Evolutionary conservation across 1,139 yeast genomes (phyloP), one percentile per base, ranked within the genome.

Genomic region (Saccharomyces pastorianus): DNA sequence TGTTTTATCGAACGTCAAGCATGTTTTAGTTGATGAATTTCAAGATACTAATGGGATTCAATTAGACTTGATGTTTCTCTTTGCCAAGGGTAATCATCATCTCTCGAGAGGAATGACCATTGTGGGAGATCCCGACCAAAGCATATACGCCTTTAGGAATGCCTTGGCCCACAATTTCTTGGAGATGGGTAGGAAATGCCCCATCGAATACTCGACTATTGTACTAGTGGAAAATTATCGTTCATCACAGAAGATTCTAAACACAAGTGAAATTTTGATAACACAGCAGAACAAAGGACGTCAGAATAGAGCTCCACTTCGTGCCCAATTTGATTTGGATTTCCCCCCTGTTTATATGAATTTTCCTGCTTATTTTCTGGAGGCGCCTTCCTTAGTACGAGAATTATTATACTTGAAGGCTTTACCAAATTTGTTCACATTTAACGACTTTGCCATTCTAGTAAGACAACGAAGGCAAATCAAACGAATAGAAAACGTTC

Each of bases 101-200:
- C 51, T 63, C 7, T 65, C 68, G n/a, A 63, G 70, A 50, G 84
- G 84, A 58, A 76, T 91, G 7, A 88, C 97, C 0, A 82, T 90
- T 1, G 98, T 93, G 0, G 99, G 99, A 0, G 99, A 93, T 64
- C 96, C 97, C 0, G 97, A 93, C 69, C 98, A 93, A 69, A 85
- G 96, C 64, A 93, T 93, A 29, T 93, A 93, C 67, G 89, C 85
- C 0, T 91, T 91, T 61, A 75, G 99, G 58, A 83, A 87, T 61
- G 97, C 98, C 0, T 82, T 83, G 47, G 76, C 85, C 0, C 73
- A 74, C 14, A 90, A 88, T 63, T 88, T 93, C 62, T 71, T 71
- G 41, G 73, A 74, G 11, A 83, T 93, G 90, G 68, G 69, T 41
- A 64, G 69, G 0, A 70, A 74, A 55, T 86, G 80, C 59, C 72